Evolutionary conservation across 345 rosid genomes (phyloP).

Genomic region (Zanthoxylum bungeanum): DNA sequence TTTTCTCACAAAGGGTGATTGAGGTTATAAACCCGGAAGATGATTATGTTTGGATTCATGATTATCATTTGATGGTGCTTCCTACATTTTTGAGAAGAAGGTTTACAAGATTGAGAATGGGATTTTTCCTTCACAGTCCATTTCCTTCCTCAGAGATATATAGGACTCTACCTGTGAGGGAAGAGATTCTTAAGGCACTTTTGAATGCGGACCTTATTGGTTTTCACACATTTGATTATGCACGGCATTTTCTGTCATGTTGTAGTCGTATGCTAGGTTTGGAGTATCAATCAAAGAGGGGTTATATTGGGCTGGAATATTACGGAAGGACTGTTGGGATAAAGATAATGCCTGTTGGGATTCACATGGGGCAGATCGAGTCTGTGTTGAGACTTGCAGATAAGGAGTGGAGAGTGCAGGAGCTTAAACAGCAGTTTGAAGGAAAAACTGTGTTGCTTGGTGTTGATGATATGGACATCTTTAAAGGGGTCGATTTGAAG

Average conservation of each 20-base stretch:
- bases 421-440: constrained; percentile 66
- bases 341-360: constrained; percentile 82
- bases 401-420: constrained; percentile 66
- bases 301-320: constrained; percentile 72
- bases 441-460: constrained; percentile 72
- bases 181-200: constrained; percentile 69
- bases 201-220: constrained; percentile 72
- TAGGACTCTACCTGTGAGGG: constrained; percentile 72
- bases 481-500: constrained; percentile 74
- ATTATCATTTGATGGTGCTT: constrained; percentile 80
- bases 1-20: constrained; percentile 68
- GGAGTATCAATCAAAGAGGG: constrained; percentile 75
- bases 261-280: constrained; percentile 73
- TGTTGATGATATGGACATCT: constrained; percentile 82
- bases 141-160: constrained; percentile 82
- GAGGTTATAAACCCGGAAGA: constrained; percentile 77
- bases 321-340: constrained; percentile 76
- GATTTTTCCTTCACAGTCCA: constrained; percentile 74
- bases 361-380: constrained; percentile 76
- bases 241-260: constrained; percentile 83
- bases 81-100: constrained; percentile 69
- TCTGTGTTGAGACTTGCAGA: constrained; percentile 62
- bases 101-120: constrained; percentile 69
- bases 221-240: constrained; percentile 90
- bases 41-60: constrained; percentile 77